Base-by-base conservation (phyloP, 768 basidiomycete species). In the Xerocomus potaroensis region DNA sequence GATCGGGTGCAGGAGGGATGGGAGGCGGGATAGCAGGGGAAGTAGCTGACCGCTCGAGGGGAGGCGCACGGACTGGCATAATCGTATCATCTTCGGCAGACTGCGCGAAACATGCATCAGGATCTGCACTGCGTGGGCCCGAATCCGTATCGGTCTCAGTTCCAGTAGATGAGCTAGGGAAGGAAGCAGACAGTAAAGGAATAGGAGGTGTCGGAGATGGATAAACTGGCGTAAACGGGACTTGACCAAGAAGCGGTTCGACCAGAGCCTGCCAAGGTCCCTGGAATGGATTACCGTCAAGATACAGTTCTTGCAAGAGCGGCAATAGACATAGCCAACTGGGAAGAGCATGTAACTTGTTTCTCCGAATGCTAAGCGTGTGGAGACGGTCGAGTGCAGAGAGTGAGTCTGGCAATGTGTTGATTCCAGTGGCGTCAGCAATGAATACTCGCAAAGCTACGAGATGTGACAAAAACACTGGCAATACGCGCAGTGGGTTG, bases 241-340 rank as follows among this genome's bases (percentile, higher is more conserved):
- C 63, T 60, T 81, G 81, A 43, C 82, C 75, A 8, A 93, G 72
- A 39, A 97, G 72, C 1, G 93, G 91, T 47, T 87, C 87, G 21
- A 96, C 83, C 43, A 99, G 73, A 26, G 88, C 83, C 60, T 85
- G 83, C 91, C 93, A 96, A 1, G 91, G 89, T 8, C 88, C 89
- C 57, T 90, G 88, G 68, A 99, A 97, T 8, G 94, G 92, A 64
- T 99, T 99, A 15, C 84, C 87, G 53, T 98, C 95, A n/a, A 99
- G 81, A 54, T 85, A 86, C 3, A 99, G 71, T 2, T 84, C 87
- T 65, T 95, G 91, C 38, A 99, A 72, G 24, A 77, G 76, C 16
- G 83, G 78, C n/a, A 99, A 75, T 23, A 91, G 78, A 64, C 91
- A 91, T 37, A 99, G 75, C 95, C 96, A 99, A 51, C 87, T 82